Base-by-base conservation (phyloP, 805 yeast genomes). In the Lachancea thermotolerans region DNA sequence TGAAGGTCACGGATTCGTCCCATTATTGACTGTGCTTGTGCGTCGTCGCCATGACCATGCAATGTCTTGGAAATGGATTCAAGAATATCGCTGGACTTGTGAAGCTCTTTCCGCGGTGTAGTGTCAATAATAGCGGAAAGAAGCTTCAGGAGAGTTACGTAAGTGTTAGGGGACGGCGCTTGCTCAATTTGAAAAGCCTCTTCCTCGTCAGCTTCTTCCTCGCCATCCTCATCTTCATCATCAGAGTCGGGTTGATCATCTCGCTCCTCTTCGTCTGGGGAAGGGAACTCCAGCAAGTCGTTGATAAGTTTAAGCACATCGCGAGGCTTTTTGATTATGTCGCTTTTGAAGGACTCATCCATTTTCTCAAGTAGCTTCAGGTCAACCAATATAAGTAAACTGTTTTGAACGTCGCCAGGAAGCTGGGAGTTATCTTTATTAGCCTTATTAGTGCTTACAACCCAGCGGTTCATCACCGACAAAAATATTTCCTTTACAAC, bases 341-440 rank as follows among this genome's bases (percentile, higher is more conserved):
- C 71, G 8, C 79, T 77, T 48, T 77, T 82, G 56, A 82, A 80
- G 12, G 70, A 68, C 4, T 73, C 73, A 18, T 81, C 77, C 30
- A 86, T 64, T 29, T 66, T 62, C 56, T 88, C 93, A 41, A 90
- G 62, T 10, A 87, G 57, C 48, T 82, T 75, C 47, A 87, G 66
- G 55, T 84, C 82, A 6, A 79, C 65, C 32, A 85, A 65, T 44
- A 76, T 69, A 7, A 72, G 52, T 42, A 78, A 73, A n/a, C 86
- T 82, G 48, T 74, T 71, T 4, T 68, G 67, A 2, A 65, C 68
- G 4, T 55, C 62, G 17, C 54, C 52, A 1, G 55, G 54, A 6
- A 49, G 44, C 17, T 41, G 55, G 33, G 28, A 27, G 14, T 31
- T n/a, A 14, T 35, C 4, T 12, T 33, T 18, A 17, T 29, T 8